Evolutionary conservation across 768 basidiomycete species (phyloP), one percentile per base, ranked within the genome.

Genomic region (Gymnopilus dilepis): DNA sequence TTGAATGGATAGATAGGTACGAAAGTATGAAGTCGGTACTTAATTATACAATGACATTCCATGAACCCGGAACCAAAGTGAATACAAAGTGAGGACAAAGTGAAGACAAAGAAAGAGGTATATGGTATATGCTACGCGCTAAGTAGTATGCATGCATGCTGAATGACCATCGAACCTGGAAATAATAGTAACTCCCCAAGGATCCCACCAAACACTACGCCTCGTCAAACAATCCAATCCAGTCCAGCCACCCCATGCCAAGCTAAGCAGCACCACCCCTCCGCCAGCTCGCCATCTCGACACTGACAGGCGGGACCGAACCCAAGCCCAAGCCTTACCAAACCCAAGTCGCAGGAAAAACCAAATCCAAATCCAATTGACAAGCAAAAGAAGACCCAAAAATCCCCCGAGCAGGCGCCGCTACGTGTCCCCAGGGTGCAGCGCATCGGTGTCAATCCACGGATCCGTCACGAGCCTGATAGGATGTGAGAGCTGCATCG

Each of bases 381-480:
- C n/a, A n/a, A n/a, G n/a, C n/a, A n/a, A n/a, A n/a, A n/a, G n/a
- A n/a, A n/a, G n/a, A n/a, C n/a, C n/a, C n/a, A n/a, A n/a, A n/a
- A n/a, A n/a, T n/a, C n/a, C n/a, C n/a, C n/a, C n/a, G n/a, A n/a
- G n/a, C n/a, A n/a, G n/a, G n/a, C 54, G 22, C 13, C 19, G 33
- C 73, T 67, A 76, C 31, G 59, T 68, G 64, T 81, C 79, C 31
- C 72, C 70, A 34, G 79, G 79, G 61, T 80, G 79, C 53, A 73
- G 56, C 28, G 61, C 61, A 58, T 73, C 74, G 47, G 61, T 61
- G 51, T 80, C 78, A 26, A 66, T 69, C 76, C 83, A 85, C 21
- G 81, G 68, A 61, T 88, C 84, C 31, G 87, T 86, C 61, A 82
- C 84, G 41, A 88, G 74, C 47, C 77, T 81, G 65, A 88, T 83